Base-by-base conservation (phyloP, 805 yeast species). In the Candida broadrunensis region DNA sequence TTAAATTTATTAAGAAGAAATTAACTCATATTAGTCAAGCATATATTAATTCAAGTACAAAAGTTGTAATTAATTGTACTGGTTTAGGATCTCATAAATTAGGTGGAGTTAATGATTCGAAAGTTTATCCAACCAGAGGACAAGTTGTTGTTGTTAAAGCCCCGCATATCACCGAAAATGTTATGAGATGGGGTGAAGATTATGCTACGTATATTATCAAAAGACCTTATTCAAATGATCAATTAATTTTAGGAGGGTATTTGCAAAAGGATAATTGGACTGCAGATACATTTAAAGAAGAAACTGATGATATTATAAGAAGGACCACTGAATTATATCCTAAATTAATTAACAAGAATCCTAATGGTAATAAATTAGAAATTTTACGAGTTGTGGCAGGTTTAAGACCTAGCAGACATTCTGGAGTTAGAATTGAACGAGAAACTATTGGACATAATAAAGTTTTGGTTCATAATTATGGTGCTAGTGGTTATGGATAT, bases 211-310 rank as follows among this genome's bases (percentile, higher is more conserved):
- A 85, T 49, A 70, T 81, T 38, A 85, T 85, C 56, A 88, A 88
- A 42, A 72, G 91, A 46, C 88, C 90, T 0, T 61, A 69, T 41
- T 77, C 86, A 1, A 71, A 75, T 40, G 85, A 80, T 42, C 83
- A 84, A 47, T 72, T 86, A 21, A 73, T 87, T 33, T 69, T 87
- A 15, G 95, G 95, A 20, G 95, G 95, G 1, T 86, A 72, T 49
- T 57, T 81, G 50, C 89, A 85, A 48, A 72, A 73, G 48, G 77
- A 74, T 44, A 77, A 80, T 50, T 81, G 83, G 82, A 67, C 77
- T 12, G 77, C 75, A 1, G 84, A 79, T 45, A 77, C 88, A 2
- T 78, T 67, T 48, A 70, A 64, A 24, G 67, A 64, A 27, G 81
- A 84, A 53, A 77, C 85, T 1, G 73, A 73, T 30, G 83, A 83